Percentiles rank a stretch among this genome's conserved stretches.
Evolutionary conservation across 495 filamentous ascomycete genomes (phyloP).

Genomic region (Halenospora varia): DNA sequence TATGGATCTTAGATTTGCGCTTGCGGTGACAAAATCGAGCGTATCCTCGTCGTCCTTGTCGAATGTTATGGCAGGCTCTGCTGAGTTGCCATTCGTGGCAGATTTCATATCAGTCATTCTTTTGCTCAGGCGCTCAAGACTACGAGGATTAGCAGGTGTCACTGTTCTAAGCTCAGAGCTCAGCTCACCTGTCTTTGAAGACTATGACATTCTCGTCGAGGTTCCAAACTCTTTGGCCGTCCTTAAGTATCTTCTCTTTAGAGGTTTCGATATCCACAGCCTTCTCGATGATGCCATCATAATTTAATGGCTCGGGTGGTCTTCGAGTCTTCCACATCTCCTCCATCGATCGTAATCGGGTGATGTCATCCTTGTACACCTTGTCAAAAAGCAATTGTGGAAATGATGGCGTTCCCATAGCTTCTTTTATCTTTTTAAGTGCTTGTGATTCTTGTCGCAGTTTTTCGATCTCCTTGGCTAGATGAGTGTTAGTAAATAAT

Average conservation of each 20-base stretch:
- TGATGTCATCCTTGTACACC: slow-evolving; percentile 84
- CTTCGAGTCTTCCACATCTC: slow-evolving; percentile 92
- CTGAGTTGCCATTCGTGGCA: slow-evolving; percentile 39
- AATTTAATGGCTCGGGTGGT: slow-evolving; percentile 69
- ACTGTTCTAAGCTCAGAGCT: not conserved
- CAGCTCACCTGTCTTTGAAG: slow-evolving; percentile 67
- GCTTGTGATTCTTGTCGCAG: slow-evolving; percentile 78
- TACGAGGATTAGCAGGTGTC: slow-evolving; percentile 27
- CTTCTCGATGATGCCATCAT: slow-evolving; percentile 41
- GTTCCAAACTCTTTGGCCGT: slow-evolving; percentile 77
- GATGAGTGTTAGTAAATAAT: not conserved
- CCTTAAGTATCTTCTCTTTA: slow-evolving; percentile 48
- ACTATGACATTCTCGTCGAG: slow-evolving; percentile 78
- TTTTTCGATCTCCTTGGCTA: slow-evolving; percentile 81
- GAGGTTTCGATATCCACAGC: slow-evolving; percentile 29
- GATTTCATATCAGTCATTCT: slow-evolving; percentile 60
- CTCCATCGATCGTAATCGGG: slow-evolving; percentile 79
- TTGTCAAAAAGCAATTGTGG: slow-evolving; percentile 82
- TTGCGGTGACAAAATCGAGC: slow-evolving; percentile 88
- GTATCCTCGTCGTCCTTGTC: slow-evolving; percentile 98
- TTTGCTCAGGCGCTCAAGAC: slow-evolving; percentile 69
- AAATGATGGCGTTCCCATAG: slow-evolving; percentile 81
- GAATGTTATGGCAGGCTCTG: slow-evolving; percentile 69
- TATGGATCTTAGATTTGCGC: slow-evolving; percentile 80
- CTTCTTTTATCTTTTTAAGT: slow-evolving; percentile 73